Evolutionary conservation across 208 protist genomes (phyloP), one percentile per base, ranked within the genome.

Genomic region (Leishmania braziliensis): DNA sequence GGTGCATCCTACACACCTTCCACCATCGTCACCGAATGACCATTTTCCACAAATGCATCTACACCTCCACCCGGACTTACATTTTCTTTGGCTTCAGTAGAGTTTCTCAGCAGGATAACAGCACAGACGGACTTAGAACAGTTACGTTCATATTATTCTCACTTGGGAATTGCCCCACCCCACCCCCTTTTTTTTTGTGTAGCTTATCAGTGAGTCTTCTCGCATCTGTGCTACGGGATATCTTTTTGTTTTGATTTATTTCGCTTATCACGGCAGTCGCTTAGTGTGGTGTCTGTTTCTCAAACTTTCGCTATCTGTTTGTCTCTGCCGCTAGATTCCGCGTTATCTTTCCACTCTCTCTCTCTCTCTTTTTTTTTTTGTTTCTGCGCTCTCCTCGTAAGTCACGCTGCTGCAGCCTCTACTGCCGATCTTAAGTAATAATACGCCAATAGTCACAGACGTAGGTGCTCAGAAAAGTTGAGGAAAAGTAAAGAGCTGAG

Each of bases 141-240:
- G 60, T 3, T 36, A 2, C 60, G n/a, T 66, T 39, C 56, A 23
- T 48, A 10, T n/a, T 48, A 14, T 18, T 29, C 20, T 23, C 66
- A 23, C 29, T 43, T 46, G 66, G 48, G 66, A 71, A 23, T 23
- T 71, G 2, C 36, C 66, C 4, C 66, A 5, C 16, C 36, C 29
- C 29, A n/a, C n/a, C n/a, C n/a, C n/a, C n/a, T n/a, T n/a, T n/a
- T 5, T 20, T 71, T 48, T 78, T 74, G 77, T 77, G 46, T n/a
- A 33, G 53, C 33, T 84, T 39, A 71, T 78, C 29, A 71, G 84
- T 77, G n/a, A 66, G 18, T 84, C 20, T 48, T 29, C 8, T 4
- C 18, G 5, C 10, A 14, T 14, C 51, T 23, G 36, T 46, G 53
- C 20, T 26, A 62, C 23, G 56, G 23, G 6, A 62, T 12, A 62